phyloP scores from a whole-genome alignment of 169 alveolate genomes.

The Plasmodium reichenowi region DNA sequence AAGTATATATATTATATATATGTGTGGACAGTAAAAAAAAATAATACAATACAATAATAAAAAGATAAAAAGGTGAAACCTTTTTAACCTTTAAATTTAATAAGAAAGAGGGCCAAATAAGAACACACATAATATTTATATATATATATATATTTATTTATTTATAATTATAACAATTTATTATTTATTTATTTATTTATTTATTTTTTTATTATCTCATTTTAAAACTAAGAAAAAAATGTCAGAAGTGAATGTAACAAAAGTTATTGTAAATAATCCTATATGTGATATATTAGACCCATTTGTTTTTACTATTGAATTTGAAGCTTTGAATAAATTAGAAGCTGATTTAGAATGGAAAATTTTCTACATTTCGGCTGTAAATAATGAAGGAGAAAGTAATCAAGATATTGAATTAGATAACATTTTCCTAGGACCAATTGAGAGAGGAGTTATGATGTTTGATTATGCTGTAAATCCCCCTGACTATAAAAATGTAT shows the following conservation, averaged over 20 bases:
- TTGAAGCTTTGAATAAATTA: slow-evolving; percentile 93
- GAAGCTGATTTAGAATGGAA: slow-evolving; percentile 95
- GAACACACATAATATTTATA: too few relatives aligned
- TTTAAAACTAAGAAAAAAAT: slow-evolving; percentile 80
- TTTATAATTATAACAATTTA: too few relatives aligned
- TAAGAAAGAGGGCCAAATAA: too few relatives aligned
- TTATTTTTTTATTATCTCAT: too few relatives aligned
- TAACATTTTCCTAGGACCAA: slow-evolving; percentile 94
- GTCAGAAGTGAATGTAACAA: slow-evolving; percentile 96
- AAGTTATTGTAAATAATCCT: slow-evolving; percentile 93
- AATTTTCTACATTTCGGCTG: slow-evolving; percentile 88
- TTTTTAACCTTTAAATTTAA: too few relatives aligned
- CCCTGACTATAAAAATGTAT: slow-evolving; percentile 94
- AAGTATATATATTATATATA: too few relatives aligned
- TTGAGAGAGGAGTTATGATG: slow-evolving; percentile 93
- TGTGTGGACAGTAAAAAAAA: too few relatives aligned
- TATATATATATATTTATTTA: too few relatives aligned
- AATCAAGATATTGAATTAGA: slow-evolving; percentile 95
- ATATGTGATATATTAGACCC: slow-evolving; percentile 93
- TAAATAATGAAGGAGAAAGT: slow-evolving; percentile 82
- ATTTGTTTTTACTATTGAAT: slow-evolving; percentile 93
- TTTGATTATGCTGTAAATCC: slow-evolving; percentile 94
- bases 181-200: too few relatives aligned
- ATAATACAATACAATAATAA: too few relatives aligned
- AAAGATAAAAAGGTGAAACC: too few relatives aligned